Conservation (phyloP, 2,329 filamentous ascomycete species). For the Ceratocystis ficicola region DNA sequence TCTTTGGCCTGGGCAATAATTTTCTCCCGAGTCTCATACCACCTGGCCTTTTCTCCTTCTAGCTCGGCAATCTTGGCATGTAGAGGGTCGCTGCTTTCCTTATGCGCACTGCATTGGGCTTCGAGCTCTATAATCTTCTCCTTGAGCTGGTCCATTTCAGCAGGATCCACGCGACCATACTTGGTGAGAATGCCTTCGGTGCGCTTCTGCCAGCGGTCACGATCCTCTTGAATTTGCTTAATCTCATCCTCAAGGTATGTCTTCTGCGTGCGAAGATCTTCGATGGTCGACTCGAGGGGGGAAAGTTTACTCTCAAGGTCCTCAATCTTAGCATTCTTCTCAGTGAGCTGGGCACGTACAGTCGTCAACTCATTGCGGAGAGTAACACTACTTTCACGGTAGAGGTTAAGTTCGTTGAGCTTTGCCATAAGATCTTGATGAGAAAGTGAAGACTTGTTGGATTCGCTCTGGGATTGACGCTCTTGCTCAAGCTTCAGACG, state of each 20-base stretch:
- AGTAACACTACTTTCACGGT: conserved; percentile 87
- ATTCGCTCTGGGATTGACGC: conserved; percentile 62
- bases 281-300: conserved; percentile 67
- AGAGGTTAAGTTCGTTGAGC: conserved; percentile 87
- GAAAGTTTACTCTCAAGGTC: conserved; percentile 64
- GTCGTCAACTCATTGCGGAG: conserved; percentile 76
- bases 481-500: conserved; percentile 85
- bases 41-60: conserved; percentile 43
- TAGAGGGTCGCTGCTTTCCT: conserved; percentile 39
- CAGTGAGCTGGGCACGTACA: conserved; percentile 60
- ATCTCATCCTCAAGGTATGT: conserved; percentile 78
- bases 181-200: conserved; percentile 92
- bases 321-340: conserved; percentile 63
- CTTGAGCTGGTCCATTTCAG: conserved; percentile 82
- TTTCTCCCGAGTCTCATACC: conserved; percentile 41
- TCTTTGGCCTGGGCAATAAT: conserved; percentile 54
- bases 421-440: conserved; percentile 91
- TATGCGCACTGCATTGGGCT: conserved; percentile 49
- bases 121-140: conserved; percentile 57
- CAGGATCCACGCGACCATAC: conserved; percentile 88
- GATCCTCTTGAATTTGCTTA: conserved; percentile 76
- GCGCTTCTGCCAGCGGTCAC: conserved; percentile 90
- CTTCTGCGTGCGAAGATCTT: conserved; percentile 70
- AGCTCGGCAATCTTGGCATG: conserved; percentile 43
- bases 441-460: conserved; percentile 57